Base-by-base conservation (phyloP, 2,329 filamentous ascomycete species). In the Myriosclerotinia curreyana region DNA sequence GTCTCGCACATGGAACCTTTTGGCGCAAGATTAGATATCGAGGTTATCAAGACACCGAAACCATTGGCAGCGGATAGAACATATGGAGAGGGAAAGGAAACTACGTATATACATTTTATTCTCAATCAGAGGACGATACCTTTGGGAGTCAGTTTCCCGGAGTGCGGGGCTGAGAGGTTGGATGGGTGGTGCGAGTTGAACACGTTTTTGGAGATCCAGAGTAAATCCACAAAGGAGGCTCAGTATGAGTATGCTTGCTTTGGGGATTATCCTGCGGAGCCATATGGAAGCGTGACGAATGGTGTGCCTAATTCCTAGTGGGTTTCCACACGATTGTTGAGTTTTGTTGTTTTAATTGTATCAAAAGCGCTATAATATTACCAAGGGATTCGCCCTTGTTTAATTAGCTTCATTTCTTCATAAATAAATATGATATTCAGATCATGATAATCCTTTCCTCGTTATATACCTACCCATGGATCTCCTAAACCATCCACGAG, bases 181-280 rank as follows among this genome's bases (percentile, higher is more conserved):
- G 90, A 92, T 74, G 90, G 89, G 0, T 92, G 90, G 89, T 92
- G 90, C 73, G 88, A 92, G 72, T 74, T 92, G 56, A 80, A 81
- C 3, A 86, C 86, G 0, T 92, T 92, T 71, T 71, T 92, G 51
- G 74, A 82, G 66, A 78, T 86, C 6, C 85, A 89, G 76, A 79
- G 85, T 66, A 77, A 77, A 66, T 86, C 86, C 80, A 74, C 84
- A 44, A 79, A 77, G 22, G 76, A 80, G 66, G 86, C 87, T 4
- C 75, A 83, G 70, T 92, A 83, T 71, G 83, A 90, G 20, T 81
- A 84, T 71, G 82, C 86, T 46, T 93, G 90, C 72, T 86, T 85
- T 73, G 88, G 83, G 0, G 78, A 87, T 3, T 85, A 83, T 68
- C 73, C 77, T 6, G 70, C 74, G 17, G 76, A 76, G 17, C 73